A percentile compares a stretch with the other conserved stretches of the same genome.
Evolutionary conservation across 106 monocot genomes (phyloP).

Genomic region (Apostasia shenzhenica): DNA sequence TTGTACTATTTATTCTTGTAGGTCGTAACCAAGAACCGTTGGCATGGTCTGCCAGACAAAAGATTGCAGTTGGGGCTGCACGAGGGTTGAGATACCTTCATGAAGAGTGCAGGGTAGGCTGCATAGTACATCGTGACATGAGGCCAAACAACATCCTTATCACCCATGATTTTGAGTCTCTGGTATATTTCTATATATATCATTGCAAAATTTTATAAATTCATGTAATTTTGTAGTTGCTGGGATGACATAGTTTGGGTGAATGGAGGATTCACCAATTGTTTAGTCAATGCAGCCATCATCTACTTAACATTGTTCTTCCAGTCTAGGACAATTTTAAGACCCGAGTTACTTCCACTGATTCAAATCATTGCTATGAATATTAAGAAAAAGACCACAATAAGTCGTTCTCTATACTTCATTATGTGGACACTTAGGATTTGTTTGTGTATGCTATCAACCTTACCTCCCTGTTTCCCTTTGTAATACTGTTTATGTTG

Average conservation of each 20-base stretch:
- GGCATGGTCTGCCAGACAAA: slow-evolving; percentile 75
- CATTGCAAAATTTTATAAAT: too few species aligned
- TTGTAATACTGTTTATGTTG: too few species aligned
- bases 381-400: too few species aligned
- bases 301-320: neutral
- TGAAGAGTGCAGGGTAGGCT: slow-evolving; percentile 88
- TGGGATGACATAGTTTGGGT: too few species aligned
- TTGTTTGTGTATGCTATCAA: too few species aligned
- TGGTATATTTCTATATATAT: slow-evolving; percentile 32
- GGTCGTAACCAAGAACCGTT: slow-evolving; percentile 45
- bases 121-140: slow-evolving; percentile 85
- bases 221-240: too few species aligned
- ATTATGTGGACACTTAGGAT: too few species aligned
- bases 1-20: slow-evolving; percentile 8
- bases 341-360: too few species aligned
- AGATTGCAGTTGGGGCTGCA: slow-evolving; percentile 88
- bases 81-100: slow-evolving; percentile 82
- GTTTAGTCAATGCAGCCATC: neutral
- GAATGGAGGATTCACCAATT: neutral
- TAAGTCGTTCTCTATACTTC: too few species aligned
- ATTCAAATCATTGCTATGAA: too few species aligned
- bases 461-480: too few species aligned
- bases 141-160: slow-evolving; percentile 85
- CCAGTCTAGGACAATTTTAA: neutral
- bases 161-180: slow-evolving; percentile 82